Evolutionary conservation across 352 stramenopile genomes (phyloP), one percentile per base, ranked within the genome.

Genomic region (Phytophthora crassamura): DNA sequence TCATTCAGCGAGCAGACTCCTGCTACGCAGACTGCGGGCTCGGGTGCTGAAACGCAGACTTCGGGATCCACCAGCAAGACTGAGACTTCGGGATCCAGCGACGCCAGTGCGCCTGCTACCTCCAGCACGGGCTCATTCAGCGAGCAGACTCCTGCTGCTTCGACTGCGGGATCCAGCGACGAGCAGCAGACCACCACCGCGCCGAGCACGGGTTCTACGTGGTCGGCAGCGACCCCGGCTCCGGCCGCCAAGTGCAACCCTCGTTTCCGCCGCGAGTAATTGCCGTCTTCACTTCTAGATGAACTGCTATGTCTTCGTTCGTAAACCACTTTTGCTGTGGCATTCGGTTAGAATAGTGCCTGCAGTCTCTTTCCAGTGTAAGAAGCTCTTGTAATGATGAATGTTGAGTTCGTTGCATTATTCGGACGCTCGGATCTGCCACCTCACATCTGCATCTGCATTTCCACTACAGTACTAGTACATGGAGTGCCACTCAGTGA

Each of bases 231-330:
- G n/a, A n/a, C 14, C 32, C 30, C 7, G 6, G 34, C 5, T 8
- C 18, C 36, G 22, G 59, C 55, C 43, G 43, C 34, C 1, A 69
- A 69, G 36, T 69, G 61, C 38, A 56, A 38, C 18, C 61, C 53
- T 35, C 61, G 61, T 22, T 14, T 58, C 14, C 61, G 61, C 48
- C 61, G 61, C 25, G 38, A 69, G n/a, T 69, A 68, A 64, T 38
- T 66, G 40, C 16, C 12, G 5, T 30, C 11, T 62, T 36, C 28
- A 33, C 36, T 34, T 7, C 28, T 36, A 35, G 36, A 55, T 55
- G 32, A 53, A 34, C 42, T 62, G 30, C 39, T 20, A 16, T 7
- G 54, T 15, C 45, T 50, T 43, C 12, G 20, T 63, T 15, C 42
- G 35, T 45, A 11, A 39, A 41, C 38, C 16, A 8, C 18, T 30